Base-by-base conservation (phyloP, 495 filamentous ascomycete genomes). In the Xylaria longipes region DNA sequence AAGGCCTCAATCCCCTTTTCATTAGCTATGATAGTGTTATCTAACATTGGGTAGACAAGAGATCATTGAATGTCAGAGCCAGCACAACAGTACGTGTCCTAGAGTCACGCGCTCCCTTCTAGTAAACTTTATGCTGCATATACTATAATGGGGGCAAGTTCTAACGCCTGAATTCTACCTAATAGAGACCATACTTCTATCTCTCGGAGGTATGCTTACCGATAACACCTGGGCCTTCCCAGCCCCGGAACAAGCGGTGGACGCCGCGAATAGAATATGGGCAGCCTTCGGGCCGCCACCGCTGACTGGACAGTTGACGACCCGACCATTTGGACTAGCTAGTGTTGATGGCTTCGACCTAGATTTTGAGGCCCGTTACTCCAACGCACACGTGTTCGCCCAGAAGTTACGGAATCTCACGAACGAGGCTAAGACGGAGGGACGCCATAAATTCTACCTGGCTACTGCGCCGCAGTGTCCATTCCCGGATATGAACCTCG, bases 191-290 rank as follows among this genome's bases (percentile, higher is more conserved):
- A 83, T 93, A 52, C 76, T 93, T 27, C 73, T 92, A 12, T 89
- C 87, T 46, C 85, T 93, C 41, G 89, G 89, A 29, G 90, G 90
- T 22, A 83, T 84, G 22, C 84, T 78, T 17, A 73, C 73, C 45
- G 63, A 65, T 50, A 15, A n/a, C 27, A 66, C 43, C 41, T 85
- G 88, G 54, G 82, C 78, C 41, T 88, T 92, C 75, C 72, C 81
- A 2, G 84, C 80, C 7, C 80, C 83, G 27, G 68, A 78, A 7
- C 80, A 86, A 14, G 90, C 90, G 11, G 78, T 78, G n/a, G 70
- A 75, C 0, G 85, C 89, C 14, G 91, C 89, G 1, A 78, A 87
- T 65, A 80, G 85, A n/a, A 76, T 93, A 39, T 92, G 89, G 89
- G 75, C 84, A 37, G 84, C 89, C 17, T 93, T 93, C 75, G 90